Evolutionary conservation across 495 filamentous ascomycete genomes (phyloP).

Genomic region (Neurospora sp.): DNA sequence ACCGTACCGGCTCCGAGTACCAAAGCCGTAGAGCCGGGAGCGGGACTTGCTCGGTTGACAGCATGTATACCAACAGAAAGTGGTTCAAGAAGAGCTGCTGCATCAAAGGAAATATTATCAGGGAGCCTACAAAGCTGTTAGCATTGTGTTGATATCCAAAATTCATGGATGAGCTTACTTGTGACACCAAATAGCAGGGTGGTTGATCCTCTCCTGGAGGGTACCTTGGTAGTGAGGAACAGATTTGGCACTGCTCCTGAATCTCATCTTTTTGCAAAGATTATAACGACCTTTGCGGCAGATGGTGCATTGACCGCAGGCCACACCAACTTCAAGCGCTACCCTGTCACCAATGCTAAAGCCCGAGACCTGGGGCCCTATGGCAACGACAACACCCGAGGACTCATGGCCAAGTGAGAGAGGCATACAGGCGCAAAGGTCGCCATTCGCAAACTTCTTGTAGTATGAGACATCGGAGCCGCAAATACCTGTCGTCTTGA

Average conservation of each 20-base stretch:
- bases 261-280: slow-evolving; percentile 73
- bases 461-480: slow-evolving; percentile 83
- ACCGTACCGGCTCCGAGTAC: slow-evolving; percentile 84
- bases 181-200: slow-evolving; percentile 70
- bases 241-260: slow-evolving; percentile 73
- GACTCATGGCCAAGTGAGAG: slow-evolving; percentile 75
- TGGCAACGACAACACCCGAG: slow-evolving; percentile 55
- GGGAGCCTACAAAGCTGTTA: slow-evolving; percentile 46
- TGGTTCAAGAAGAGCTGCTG: slow-evolving; percentile 77
- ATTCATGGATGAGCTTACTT: slow-evolving; percentile 34
- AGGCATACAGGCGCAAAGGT: slow-evolving; percentile 63
- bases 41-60: slow-evolving; percentile 47
- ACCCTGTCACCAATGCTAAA: slow-evolving; percentile 67
- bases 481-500: slow-evolving; percentile 70
- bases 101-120: slow-evolving; percentile 56
- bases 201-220: slow-evolving; percentile 82
- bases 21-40: slow-evolving; percentile 51
- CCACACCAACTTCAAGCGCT: slow-evolving; percentile 75
- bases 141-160: neutral
- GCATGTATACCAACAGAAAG: slow-evolving; percentile 81
- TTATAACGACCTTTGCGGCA: slow-evolving; percentile 79
- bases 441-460: slow-evolving; percentile 73
- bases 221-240: slow-evolving; percentile 84
- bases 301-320: slow-evolving; percentile 63
- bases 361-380: slow-evolving; percentile 45